Base-by-base conservation (phyloP, 192 early-diverging fungal species). In the Coemansia sp. region DNA sequence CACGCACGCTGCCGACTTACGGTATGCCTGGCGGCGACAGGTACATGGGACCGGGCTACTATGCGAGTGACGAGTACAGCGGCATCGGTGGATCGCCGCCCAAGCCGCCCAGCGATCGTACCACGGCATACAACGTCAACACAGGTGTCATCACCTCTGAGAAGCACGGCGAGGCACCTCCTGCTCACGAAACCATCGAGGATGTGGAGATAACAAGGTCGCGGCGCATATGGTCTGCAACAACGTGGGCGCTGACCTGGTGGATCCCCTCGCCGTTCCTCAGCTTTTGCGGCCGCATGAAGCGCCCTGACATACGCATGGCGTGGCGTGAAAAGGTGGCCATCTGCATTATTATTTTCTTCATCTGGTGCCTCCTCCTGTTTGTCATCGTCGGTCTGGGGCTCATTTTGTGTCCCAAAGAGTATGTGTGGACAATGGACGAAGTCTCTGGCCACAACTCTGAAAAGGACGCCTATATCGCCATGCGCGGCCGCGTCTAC, bases 281-380 rank as follows among this genome's bases (percentile, higher is more conserved):
- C 4, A 22, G 33, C 22, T 10, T 36, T 17, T 27, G 56, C 37
- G 75, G 75, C 2, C 80, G 87, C 38, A 93, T 97, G 92, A 92
- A 89, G 70, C 86, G 93, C 19, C 85, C 90, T 19, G 93, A 98
- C 68, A 85, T 98, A 42, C 91, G 86, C 21, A 95, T 95, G 93
- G 95, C 95, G n/a, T 98, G 93, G 93, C 82, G 95, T 36, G 95
- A 98, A 73, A 98, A 98, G 75, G 80, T 91, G 1, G 85, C 88
- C 1, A 82, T 98, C 24, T 94, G 91, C 76, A 70, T 90, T 26
- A 72, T 97, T 65, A 95, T 98, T 48, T 86, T 91, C 41, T 76
- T 94, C 21, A 77, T 93, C 62, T 95, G 92, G 42, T 85, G 72
- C 5, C 53, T 84, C 14, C 84, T 94, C 17, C 83, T 95, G 22